These are phyloP conservation scores for Claviceps sorghi DNA, from an alignment of 2,329 filamentous ascomycete genomes.

Conservation along the genomic window DNA sequence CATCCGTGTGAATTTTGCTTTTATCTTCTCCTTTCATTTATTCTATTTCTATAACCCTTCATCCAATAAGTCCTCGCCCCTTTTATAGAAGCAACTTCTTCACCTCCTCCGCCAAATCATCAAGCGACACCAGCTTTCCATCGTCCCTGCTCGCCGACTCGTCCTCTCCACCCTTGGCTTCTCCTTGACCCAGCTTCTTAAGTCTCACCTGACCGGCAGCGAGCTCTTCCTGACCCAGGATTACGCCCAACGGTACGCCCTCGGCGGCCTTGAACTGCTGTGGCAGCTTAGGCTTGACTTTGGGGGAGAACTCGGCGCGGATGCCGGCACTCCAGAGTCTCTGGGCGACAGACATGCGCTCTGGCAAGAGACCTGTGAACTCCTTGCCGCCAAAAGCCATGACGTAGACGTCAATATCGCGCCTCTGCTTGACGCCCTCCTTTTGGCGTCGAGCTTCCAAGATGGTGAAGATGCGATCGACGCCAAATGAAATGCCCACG, in stretches of 20 bases:
- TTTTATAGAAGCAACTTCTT: slow-evolving; percentile 20
- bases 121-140: slow-evolving; percentile 57
- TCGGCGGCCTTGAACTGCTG: slow-evolving; percentile 89
- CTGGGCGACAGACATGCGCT: slow-evolving; percentile 69
- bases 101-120: slow-evolving; percentile 49
- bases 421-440: slow-evolving; percentile 45
- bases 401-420: slow-evolving; percentile 66
- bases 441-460: slow-evolving; percentile 61
- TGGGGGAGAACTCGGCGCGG: slow-evolving; percentile 71
- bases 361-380: slow-evolving; percentile 63
- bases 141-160: slow-evolving; percentile 79
- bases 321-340: slow-evolving; percentile 76
- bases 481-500: slow-evolving; percentile 66
- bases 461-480: slow-evolving; percentile 90
- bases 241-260: slow-evolving; percentile 72
- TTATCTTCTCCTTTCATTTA: background rate
- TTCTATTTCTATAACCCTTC: background rate
- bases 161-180: slow-evolving; percentile 56
- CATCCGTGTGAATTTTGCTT: background rate
- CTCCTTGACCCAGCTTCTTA: slow-evolving; percentile 60
- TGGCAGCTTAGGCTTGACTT: slow-evolving; percentile 77
- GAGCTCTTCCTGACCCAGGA: slow-evolving; percentile 83
- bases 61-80: background rate
- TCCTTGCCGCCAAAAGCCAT: slow-evolving; percentile 90
- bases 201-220: slow-evolving; percentile 71